Conservation (phyloP, 106 monocot species). For the Phalaenopsis equestris region DNA sequence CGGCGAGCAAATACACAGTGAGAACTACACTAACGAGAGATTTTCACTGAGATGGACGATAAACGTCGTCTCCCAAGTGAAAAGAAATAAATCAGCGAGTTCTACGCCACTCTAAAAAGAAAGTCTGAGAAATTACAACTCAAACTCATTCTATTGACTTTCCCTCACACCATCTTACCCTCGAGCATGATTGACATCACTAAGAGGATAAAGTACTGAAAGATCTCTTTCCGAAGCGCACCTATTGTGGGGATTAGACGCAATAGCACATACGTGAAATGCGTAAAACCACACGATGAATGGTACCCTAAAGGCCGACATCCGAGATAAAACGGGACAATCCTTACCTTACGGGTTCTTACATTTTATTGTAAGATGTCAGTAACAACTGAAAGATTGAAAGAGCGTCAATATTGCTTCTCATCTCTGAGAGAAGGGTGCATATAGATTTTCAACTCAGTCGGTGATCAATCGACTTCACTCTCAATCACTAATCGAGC, state of each 20-base stretch:
- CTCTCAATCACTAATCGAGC: conserved; percentile 9
- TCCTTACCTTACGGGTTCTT: conserved; percentile 1
- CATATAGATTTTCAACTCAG: neutral
- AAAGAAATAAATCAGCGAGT: neutral
- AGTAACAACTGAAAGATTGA: conserved; percentile 4
- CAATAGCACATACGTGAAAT: conserved; percentile 4
- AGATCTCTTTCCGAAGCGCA: conserved; percentile 2
- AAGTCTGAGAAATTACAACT: conserved; percentile 4
- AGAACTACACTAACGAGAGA: conserved; percentile 5
- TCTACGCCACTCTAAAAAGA: neutral
- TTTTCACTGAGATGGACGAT: neutral
- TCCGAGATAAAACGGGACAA: conserved; percentile 5
- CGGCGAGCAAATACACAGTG: conserved; percentile 4
- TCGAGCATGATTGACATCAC: neutral
- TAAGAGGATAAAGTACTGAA: neutral
- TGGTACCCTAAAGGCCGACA: conserved; percentile 5
- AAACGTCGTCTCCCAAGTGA: conserved; percentile 5
- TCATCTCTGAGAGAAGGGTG: conserved; percentile 3
- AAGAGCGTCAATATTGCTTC: conserved; percentile 6
- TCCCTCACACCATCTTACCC: conserved; percentile 3
- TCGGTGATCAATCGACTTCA: conserved; percentile 9
- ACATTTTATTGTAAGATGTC: neutral
- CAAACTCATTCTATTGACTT: neutral
- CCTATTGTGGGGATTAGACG: neutral
- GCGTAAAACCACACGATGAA: neutral